Conservation (phyloP, 257 asterid genomes). For the Solanum corneliomulleri region DNA sequence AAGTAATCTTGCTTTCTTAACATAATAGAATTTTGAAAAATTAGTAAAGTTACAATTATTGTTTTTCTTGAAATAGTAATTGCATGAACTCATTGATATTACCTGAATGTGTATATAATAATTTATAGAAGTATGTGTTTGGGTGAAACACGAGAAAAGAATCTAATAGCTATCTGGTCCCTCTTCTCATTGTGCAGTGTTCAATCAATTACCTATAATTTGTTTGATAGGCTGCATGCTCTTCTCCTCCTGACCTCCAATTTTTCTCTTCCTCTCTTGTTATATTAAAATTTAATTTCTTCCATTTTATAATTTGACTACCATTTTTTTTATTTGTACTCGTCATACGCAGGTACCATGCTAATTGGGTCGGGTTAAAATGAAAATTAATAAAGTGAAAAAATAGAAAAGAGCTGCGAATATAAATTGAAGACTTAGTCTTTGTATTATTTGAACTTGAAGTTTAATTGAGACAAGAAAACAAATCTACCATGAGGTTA, state of each 20-base stretch:
- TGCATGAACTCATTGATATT: background rate
- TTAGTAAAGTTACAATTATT: too few species aligned
- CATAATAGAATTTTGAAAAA: too few species aligned
- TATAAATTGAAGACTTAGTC: background rate
- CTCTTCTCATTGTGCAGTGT: background rate
- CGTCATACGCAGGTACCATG: rapidly evolving
- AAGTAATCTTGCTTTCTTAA: too few species aligned
- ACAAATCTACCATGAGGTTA: background rate
- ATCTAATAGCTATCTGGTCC: background rate
- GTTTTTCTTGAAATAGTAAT: background rate
- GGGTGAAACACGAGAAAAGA: slow-evolving; percentile 1
- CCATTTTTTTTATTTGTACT: background rate
- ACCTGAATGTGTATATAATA: background rate
- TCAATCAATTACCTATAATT: background rate
- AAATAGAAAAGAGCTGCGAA: background rate
- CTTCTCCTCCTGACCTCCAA: background rate
- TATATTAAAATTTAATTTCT: background rate
- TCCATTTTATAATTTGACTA: too few species aligned
- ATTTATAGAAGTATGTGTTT: background rate
- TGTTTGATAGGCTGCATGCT: background rate
- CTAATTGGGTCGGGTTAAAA: background rate
- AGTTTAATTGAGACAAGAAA: background rate
- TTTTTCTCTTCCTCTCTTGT: background rate
- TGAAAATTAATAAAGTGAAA: background rate
- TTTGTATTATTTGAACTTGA: background rate